These are phyloP conservation scores for Tubosaeta sp. DNA, from an alignment of 768 basidiomycete genomes.

Conservation along the genomic window DNA sequence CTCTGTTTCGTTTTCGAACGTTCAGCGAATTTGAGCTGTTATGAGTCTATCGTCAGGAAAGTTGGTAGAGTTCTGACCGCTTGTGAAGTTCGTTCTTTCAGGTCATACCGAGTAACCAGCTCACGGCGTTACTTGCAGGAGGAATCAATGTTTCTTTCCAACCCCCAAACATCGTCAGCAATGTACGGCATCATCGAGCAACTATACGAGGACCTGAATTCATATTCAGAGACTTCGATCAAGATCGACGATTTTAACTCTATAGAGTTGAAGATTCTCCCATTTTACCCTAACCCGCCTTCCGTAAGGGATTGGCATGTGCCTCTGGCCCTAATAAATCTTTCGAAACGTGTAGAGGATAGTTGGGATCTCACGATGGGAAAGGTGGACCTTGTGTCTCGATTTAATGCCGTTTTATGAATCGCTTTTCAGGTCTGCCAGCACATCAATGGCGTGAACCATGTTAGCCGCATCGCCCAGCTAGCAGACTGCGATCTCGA, in stretches of 20 bases:
- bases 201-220: constrained; percentile 94
- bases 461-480: constrained; percentile 86
- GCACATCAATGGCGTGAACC: constrained; percentile 87
- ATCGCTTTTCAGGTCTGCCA: constrained; percentile 49
- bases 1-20: constrained; percentile 95
- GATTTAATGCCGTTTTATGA: background rate
- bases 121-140: constrained; percentile 44
- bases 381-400: constrained; percentile 49
- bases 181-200: constrained; percentile 89
- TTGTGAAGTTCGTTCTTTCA: constrained; percentile 68
- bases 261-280: constrained; percentile 93
- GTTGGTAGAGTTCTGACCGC: constrained; percentile 82
- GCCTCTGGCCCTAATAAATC: constrained; percentile 82
- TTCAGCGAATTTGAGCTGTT: constrained; percentile 87
- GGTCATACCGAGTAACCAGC: background rate
- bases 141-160: constrained; percentile 87
- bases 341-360: constrained; percentile 74
- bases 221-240: constrained; percentile 95
- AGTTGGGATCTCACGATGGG: constrained; percentile 97
- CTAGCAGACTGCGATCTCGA: constrained; percentile 85
- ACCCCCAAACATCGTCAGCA: constrained; percentile 56
- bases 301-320: constrained; percentile 93
- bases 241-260: constrained; percentile 89
- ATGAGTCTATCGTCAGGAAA: constrained; percentile 94
- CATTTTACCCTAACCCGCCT: constrained; percentile 93